These are phyloP conservation scores for Aspergillus carbonarius DNA, from an alignment of 2,329 filamentous ascomycete genomes.

Conservation along the genomic window DNA sequence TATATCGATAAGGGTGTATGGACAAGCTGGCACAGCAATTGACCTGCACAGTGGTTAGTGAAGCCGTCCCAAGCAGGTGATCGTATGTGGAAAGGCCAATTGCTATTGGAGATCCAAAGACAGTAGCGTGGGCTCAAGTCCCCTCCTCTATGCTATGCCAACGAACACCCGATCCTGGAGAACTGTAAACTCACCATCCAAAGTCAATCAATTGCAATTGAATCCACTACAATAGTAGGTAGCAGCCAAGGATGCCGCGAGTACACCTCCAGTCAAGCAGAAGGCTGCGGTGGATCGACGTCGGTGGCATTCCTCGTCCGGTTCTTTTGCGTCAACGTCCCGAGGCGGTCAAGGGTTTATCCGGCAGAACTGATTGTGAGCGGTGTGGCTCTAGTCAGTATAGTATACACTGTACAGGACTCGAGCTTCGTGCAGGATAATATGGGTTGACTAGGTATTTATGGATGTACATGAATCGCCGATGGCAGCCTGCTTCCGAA, in stretches of 20 bases:
- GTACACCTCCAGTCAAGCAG: neutral
- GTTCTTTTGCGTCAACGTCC: constrained; percentile 5
- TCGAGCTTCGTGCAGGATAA: neutral
- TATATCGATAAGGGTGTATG: neutral
- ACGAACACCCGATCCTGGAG: neutral
- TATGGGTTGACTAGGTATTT: neutral
- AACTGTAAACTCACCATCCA: neutral
- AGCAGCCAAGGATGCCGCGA: neutral
- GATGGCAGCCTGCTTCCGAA: neutral
- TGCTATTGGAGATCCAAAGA: neutral
- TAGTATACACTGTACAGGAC: neutral
- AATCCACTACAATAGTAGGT: neutral
- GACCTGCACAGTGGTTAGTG: neutral
- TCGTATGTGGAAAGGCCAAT: too few species aligned
- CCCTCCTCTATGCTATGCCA: neutral
- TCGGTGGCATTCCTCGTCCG: neutral
- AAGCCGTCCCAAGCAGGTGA: too few species aligned
- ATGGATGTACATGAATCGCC: constrained; percentile 2
- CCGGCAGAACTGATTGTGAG: neutral
- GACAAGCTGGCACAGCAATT: neutral
- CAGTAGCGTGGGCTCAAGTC: neutral
- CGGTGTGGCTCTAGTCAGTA: neutral
- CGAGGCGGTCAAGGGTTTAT: neutral
- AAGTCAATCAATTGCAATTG: neutral
- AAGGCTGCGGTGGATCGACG: neutral